Conservation (phyloP, 2,329 filamentous ascomycete species). For the Didymella arachidicola region DNA sequence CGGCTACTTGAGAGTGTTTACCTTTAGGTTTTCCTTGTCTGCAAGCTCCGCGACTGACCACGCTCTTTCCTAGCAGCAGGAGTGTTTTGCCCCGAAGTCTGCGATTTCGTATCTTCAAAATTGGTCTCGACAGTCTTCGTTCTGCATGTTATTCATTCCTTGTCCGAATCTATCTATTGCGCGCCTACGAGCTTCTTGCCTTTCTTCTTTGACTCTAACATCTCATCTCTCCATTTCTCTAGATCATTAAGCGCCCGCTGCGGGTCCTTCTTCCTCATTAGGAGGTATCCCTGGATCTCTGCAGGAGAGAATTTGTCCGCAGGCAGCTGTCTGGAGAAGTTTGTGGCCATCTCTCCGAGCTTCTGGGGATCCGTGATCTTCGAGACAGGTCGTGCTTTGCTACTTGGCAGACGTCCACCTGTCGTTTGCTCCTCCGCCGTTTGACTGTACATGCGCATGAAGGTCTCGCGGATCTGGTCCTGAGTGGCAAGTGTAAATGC, state of each 20-base stretch:
- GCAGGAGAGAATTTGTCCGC: conserved; percentile 60
- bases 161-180: not conserved
- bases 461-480: conserved; percentile 54
- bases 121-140: too few species aligned
- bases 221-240: conserved; percentile 48
- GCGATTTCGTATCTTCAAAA: too few species aligned
- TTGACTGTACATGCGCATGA: conserved; percentile 50
- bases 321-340: conserved; percentile 58
- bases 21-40: too few species aligned
- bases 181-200: conserved; percentile 13
- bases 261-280: conserved; percentile 60
- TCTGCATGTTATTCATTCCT: too few species aligned
- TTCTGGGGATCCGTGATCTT: conserved; percentile 3
- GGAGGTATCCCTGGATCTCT: conserved; percentile 62
- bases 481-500: conserved; percentile 61
- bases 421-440: conserved; percentile 4
- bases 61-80: too few species aligned
- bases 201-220: conserved; percentile 12
- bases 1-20: too few species aligned
- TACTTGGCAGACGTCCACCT: not conserved
- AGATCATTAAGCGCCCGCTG: conserved; percentile 56
- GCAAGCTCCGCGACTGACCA: too few species aligned
- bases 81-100: too few species aligned
- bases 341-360: conserved; percentile 46
- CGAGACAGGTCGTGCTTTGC: not conserved